These are phyloP conservation scores for Rhizophora mangle DNA, from an alignment of 345 rosid species.

Conservation along the genomic window DNA sequence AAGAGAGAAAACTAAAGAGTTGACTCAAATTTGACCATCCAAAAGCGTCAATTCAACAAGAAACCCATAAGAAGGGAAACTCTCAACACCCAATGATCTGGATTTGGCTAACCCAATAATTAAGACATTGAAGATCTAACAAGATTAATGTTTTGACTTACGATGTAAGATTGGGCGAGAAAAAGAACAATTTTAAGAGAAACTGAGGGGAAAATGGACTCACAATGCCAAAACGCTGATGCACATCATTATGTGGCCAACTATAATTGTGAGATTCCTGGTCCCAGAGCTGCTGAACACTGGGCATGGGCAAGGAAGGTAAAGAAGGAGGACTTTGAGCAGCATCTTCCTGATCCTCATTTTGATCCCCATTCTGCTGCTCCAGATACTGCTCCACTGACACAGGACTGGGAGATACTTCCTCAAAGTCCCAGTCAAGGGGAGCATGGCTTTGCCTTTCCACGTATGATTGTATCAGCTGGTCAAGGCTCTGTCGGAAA, in stretches of 20 bases:
- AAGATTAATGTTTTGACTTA: too few species aligned
- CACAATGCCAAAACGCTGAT: conserved; percentile 75
- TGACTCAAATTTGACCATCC: too few species aligned
- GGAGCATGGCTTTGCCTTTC: conserved; percentile 74
- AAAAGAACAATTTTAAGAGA: conserved; percentile 12
- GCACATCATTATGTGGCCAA: conserved; percentile 67
- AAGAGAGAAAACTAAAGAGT: too few species aligned
- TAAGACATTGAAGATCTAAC: too few species aligned
- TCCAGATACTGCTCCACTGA: conserved; percentile 49
- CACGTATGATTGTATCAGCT: conserved; percentile 73
- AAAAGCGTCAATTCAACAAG: too few species aligned
- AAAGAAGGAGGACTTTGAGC: conserved; percentile 42
- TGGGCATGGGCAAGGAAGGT: conserved; percentile 47
- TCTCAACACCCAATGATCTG: too few species aligned
- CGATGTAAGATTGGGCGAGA: too few species aligned
- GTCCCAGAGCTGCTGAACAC: conserved; percentile 64
- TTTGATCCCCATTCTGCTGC: conserved; percentile 50
- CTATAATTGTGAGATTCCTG: conserved; percentile 42
- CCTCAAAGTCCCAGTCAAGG: conserved; percentile 67
- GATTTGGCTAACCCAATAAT: too few species aligned
- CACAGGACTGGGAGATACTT: conserved; percentile 42
- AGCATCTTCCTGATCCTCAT: conserved; percentile 42
- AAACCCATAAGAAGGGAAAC: too few species aligned
- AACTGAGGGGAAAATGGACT: conserved; percentile 19
- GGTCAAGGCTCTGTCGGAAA: conserved; percentile 87